Evolutionary conservation across 768 basidiomycete genomes (phyloP), one percentile per base, ranked within the genome.

Genomic region (Dacryopinax primogenitus): DNA sequence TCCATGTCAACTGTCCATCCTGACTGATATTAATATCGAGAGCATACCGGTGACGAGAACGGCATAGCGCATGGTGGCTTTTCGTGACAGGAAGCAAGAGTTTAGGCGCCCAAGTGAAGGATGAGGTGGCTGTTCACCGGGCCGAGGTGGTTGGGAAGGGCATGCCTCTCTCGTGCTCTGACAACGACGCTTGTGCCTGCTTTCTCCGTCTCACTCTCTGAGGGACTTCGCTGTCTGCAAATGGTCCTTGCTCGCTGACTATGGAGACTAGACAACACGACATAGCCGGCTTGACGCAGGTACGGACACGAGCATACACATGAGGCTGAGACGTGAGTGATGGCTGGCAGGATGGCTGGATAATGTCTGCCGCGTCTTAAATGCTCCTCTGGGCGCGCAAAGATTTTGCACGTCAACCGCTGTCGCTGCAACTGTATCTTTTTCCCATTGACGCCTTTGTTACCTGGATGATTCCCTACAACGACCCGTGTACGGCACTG

Each of bases 21-120:
- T 23, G 18, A 44, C 11, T 15, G 18, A 33, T 33, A 41, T 26
- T 32, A 21, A 47, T 33, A 28, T 7, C 9, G 39, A 39, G 23
- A 28, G 23, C 36, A 33, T 33, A 33, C 32, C 39, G 3, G 64
- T 16, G 64, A 92, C 83, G 51, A 92, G 82, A 32, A 92, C 86
- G 6, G 90, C 90, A 77, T 92, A 92, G 67, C 90, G 86, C 90
- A 92, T 92, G 44, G 18, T 61, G 51, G 51, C 51, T 58, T 13
- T 11, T 47, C 45, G 45, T 47, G 11, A 58, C 41, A n/a, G 37
- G 37, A 11, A 39, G 37, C 37, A 28, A 58, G 30, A 18, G 41
- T 15, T 44, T 58, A 58, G 18, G 51, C 51, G 51, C 51, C 51
- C 51, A 32, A 58, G 26, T 7, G 4, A 13, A 32, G 51, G 51